These are phyloP conservation scores for Leccinum griseonigrum DNA, from an alignment of 1,284 basidiomycete genomes.

Conservation along the genomic window DNA sequence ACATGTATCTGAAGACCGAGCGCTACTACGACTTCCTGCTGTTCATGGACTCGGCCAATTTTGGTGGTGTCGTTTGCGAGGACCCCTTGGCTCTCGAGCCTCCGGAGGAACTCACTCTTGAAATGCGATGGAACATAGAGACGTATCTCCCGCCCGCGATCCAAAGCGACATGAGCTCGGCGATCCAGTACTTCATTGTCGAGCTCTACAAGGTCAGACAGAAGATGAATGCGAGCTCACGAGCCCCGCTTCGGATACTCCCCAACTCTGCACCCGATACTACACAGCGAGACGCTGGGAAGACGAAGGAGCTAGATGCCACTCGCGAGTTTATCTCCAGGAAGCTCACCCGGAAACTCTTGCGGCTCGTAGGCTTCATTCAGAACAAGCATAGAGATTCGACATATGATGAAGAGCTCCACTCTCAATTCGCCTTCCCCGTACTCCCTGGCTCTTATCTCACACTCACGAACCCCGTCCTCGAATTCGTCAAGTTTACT, in stretches of 20 bases:
- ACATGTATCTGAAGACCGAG: conserved; percentile 84
- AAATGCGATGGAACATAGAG: conserved; percentile 96
- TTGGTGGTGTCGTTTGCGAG: conserved; percentile 87
- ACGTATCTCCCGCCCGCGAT: conserved; percentile 86
- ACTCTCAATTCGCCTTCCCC: conserved; percentile 76
- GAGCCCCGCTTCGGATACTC: conserved; percentile 76
- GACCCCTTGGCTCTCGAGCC: conserved; percentile 67
- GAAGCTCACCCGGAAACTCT: conserved; percentile 78
- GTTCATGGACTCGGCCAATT: conserved; percentile 96
- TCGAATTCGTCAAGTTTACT: conserved; percentile 90
- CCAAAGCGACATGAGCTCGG: conserved; percentile 75
- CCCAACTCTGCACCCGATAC: conserved; percentile 65
- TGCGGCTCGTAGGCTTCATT: conserved; percentile 70
- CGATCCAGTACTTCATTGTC: conserved; percentile 83
- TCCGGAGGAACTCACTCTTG: conserved; percentile 67
- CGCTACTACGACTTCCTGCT: conserved; percentile 94
- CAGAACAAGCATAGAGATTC: conserved; percentile 66
- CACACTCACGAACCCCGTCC: conserved; percentile 69
- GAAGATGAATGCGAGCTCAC: conserved; percentile 52
- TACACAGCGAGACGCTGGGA: conserved; percentile 65
- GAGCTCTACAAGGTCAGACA: conserved; percentile 83
- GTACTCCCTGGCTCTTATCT: conserved; percentile 85
- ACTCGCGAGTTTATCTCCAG: conserved; percentile 77
- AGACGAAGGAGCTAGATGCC: conserved; percentile 67
- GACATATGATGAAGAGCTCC: conserved; percentile 54